Percentiles rank a stretch among this genome's conserved stretches.
phyloP scores from a whole-genome alignment of 1,139 yeast genomes.

The Protomyces inouyei region DNA sequence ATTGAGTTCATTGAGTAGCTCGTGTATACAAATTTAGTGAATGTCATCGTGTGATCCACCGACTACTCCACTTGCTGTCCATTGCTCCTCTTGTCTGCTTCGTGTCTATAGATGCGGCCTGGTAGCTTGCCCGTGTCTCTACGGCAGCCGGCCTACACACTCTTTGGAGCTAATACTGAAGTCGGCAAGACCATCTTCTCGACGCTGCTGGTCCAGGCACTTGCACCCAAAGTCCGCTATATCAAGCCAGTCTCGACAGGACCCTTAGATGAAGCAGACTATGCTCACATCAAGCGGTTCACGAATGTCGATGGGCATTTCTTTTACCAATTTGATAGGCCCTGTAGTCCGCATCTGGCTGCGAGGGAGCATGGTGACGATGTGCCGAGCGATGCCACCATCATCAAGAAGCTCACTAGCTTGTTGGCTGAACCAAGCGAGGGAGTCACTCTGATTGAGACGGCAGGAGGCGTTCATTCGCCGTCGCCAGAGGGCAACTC shows the following conservation, averaged over 20 bases:
- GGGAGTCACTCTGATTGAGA: constrained; percentile 34
- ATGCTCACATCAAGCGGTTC: constrained; percentile 29
- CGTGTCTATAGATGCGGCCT: background rate
- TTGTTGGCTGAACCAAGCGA: background rate
- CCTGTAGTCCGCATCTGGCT: constrained; percentile 37
- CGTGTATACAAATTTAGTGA: too few relatives aligned
- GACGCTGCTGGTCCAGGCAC: constrained; percentile 32
- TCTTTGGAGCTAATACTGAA: constrained; percentile 46
- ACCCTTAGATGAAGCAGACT: constrained; percentile 34
- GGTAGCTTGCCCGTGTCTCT: constrained; percentile 11
- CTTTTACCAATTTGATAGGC: constrained; percentile 33
- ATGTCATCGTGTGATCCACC: too few relatives aligned
- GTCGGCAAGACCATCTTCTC: constrained; percentile 38
- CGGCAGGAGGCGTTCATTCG: constrained; percentile 38
- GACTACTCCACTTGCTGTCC: too few relatives aligned
- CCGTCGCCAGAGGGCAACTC: constrained; percentile 35
- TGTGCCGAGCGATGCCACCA: constrained; percentile 17
- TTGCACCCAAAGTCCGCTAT: constrained; percentile 32
- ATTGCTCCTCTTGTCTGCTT: too few relatives aligned
- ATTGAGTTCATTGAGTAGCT: too few relatives aligned
- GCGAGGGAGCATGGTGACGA: constrained; percentile 28
- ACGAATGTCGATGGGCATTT: constrained; percentile 29
- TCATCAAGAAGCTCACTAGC: background rate
- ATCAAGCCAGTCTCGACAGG: constrained; percentile 38
- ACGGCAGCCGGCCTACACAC: constrained; percentile 15